Evolutionary conservation across 805 yeast species (phyloP), one percentile per base, ranked within the genome.

Genomic region (Yarrowia divulgata): DNA sequence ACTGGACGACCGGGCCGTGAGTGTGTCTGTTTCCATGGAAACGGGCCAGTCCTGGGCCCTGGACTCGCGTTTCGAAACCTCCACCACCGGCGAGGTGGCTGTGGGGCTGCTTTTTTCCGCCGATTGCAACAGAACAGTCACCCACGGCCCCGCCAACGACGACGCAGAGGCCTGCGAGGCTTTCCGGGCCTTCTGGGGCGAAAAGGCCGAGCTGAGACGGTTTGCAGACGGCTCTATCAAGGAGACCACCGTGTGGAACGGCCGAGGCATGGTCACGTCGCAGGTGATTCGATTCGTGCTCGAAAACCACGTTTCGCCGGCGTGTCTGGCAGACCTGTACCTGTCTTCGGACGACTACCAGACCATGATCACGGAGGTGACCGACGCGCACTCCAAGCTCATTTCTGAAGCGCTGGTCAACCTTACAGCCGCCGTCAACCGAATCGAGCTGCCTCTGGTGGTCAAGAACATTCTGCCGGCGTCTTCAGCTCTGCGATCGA

Each of bases 181-280:
- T 68, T 95, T 95, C 81, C 86, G 90, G 73, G 80, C 85, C 7
- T 93, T 95, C 76, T 95, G 99, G 99, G 98, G 98, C 12, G 75
- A 85, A 10, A 89, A 86, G 72, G 87, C 97, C 0, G 91, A 95
- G 14, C 82, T 95, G 69, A 87, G 99, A 81, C 87, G 95, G 77
- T 95, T 94, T 81, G 93, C 91, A 75, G 97, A 95, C 79, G 98
- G 98, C 46, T 83, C 89, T 4, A 93, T 95, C 70, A 88, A 87
- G 71, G 96, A 95, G 79, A 90, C 97, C 77, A 96, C 95, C 69
- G 89, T 93, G 39, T 95, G 98, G 98, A 43, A 40, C 50, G 57
- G 58, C 9, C 39, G 32, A 0, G 75, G 78, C 1, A 79, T 81
- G 6, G 70, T 73, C 10, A 67, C 60, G 3, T 40, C 68, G 4